These are phyloP conservation scores for Clitopilus hobsonii DNA, from an alignment of 768 basidiomycete species.

Conservation along the genomic window DNA sequence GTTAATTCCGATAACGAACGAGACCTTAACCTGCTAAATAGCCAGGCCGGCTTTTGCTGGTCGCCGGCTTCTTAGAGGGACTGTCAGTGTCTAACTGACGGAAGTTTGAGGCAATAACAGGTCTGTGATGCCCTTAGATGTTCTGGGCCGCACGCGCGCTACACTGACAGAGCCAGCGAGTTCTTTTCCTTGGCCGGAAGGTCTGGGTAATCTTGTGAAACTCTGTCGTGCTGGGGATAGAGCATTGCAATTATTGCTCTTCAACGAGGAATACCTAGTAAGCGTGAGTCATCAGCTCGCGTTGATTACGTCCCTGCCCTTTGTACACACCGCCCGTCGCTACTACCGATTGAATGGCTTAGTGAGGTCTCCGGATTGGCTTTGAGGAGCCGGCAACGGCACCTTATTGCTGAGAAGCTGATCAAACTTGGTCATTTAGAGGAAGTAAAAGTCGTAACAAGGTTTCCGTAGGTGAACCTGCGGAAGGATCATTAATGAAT, in stretches of 20 bases:
- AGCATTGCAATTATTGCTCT: conserved; percentile 91
- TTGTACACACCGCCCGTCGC: conserved; percentile 67
- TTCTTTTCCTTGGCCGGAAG: conserved; percentile 58
- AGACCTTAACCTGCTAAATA: conserved; percentile 42
- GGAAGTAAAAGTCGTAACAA: conserved; percentile 83
- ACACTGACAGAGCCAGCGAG: conserved; percentile 89
- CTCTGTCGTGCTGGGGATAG: conserved; percentile 81
- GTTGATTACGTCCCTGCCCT: conserved; percentile 15
- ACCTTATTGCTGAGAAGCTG: conserved; percentile 47
- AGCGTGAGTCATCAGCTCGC: conserved; percentile 84
- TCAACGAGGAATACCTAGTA: conserved; percentile 90
- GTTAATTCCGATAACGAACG: conserved; percentile 95
- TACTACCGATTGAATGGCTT: conserved; percentile 91
- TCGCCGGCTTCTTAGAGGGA: conserved; percentile 82
- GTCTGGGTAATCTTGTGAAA: conserved; percentile 74
- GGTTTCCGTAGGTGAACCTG: conserved; percentile 82
- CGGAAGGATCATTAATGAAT: conserved; percentile 69
- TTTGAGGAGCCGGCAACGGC: conserved; percentile 54
- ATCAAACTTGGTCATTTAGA: conserved; percentile 81
- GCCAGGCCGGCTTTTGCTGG: conserved; percentile 54
- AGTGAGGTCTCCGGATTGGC: conserved; percentile 82
- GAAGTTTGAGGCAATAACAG: conserved; percentile 91
- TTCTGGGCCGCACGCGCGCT: conserved; percentile 85
- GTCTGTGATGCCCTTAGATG: conserved; percentile 90
- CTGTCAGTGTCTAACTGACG: conserved; percentile 75